Percentiles rank a stretch among this genome's conserved stretches.
Evolutionary conservation across 2,329 filamentous ascomycete genomes (phyloP).

Genomic region (Penicillium sp.): DNA sequence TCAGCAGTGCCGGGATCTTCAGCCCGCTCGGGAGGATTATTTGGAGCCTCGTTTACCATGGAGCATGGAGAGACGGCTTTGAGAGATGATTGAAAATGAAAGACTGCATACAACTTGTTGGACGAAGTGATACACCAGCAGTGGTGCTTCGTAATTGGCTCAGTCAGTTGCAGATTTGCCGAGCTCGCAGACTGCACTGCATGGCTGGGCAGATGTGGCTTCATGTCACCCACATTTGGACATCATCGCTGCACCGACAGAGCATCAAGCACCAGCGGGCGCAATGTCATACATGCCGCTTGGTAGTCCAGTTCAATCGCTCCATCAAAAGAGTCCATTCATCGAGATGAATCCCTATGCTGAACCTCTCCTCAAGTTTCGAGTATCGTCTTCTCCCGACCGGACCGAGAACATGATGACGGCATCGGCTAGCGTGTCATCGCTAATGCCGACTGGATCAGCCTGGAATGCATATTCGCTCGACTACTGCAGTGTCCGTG

Average conservation of each 20-base stretch:
- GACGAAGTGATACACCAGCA: too few species aligned
- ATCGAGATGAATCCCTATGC: neutral
- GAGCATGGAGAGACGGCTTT: too few species aligned
- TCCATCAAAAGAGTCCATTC: neutral
- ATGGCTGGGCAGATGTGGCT: neutral
- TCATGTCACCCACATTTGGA: neutral
- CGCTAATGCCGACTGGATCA: neutral
- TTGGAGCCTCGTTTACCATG: too few species aligned
- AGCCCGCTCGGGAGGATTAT: too few species aligned
- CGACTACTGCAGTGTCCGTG: neutral
- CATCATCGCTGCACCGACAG: neutral
- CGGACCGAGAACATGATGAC: neutral
- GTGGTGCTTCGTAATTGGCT: too few species aligned
- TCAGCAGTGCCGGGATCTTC: too few species aligned
- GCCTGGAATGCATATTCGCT: neutral
- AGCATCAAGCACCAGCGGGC: neutral
- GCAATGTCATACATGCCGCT: neutral
- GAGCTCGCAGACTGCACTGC: neutral
- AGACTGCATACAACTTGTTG: too few species aligned
- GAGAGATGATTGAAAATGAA: too few species aligned
- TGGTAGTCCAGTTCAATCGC: neutral
- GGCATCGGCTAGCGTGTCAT: neutral
- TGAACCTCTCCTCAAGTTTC: neutral
- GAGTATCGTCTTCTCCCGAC: neutral
- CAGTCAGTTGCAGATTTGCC: neutral